Evolutionary conservation across 129 eudicot genomes (phyloP), one percentile per base, ranked within the genome.

Genomic region (Glebionis coronaria): DNA sequence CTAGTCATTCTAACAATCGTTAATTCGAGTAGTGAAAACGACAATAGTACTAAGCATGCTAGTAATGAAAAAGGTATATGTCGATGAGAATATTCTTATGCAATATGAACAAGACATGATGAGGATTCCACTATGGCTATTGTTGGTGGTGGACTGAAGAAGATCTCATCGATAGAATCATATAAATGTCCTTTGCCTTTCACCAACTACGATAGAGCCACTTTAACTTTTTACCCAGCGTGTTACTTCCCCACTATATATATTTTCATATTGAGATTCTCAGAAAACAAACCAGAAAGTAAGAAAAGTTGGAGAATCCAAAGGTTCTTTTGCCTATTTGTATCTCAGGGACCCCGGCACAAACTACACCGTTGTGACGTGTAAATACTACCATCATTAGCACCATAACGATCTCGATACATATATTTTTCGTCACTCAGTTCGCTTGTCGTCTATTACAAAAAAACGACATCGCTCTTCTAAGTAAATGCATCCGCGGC

Each of bases 71-170:
- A 40, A 49, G 53, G 56, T 40, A 62, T 55, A 65, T 65, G 59
- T 12, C 31, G 61, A 66, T 74, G 53, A 74, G 73, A 74, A 74
- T 74, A 74, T 56, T 74, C 73, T 65, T 44, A 9, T 66, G 67
- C 4, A 20, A 67, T 27, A 29, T 74, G 78, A 65, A 74, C 73
- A 74, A 65, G 78, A 65, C 73, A 65, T 74, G 67, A 66, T 72
- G 21, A 66, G 73, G 78, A 74, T 74, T 65, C 78, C 78, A 74
- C 78, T 74, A 74, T 46, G 12, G 35, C 15, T 1, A 23, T 52
- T 38, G 66, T 0, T 23, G n/a, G 56, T 65, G 73, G 67, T 74
- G 67, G 57, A 21, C 21, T 71, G 61, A 63, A 73, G 68, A 65
- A 29, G 47, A 60, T 60, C 21, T 64, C 13, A 44, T 54, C 40